Evolutionary conservation across 2,329 filamentous ascomycete species (phyloP).

Genomic region (Xylariaceae sp.): DNA sequence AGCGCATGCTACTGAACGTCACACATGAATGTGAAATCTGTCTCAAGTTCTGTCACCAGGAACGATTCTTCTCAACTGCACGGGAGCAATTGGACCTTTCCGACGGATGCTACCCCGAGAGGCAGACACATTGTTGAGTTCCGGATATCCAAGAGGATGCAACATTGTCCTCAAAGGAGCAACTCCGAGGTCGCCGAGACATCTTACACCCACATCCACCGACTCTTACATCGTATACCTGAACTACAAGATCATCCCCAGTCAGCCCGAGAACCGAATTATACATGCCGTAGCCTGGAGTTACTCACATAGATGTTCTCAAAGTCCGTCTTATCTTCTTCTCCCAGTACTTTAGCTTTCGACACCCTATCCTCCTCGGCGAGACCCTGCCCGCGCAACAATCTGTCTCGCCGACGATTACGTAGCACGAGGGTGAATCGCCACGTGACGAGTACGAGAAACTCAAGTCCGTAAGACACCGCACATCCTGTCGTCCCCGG

Average conservation of each 20-base stretch:
- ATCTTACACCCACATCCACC: too few species aligned
- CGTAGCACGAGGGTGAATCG: constrained; percentile 37
- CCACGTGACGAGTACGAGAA: constrained; percentile 37
- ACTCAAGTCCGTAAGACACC: constrained; percentile 36
- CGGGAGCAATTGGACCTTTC: too few species aligned
- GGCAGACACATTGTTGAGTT: too few species aligned
- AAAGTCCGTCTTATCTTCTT: constrained; percentile 36
- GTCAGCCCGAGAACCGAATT: neutral
- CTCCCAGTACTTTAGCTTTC: constrained; percentile 32
- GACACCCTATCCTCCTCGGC: constrained; percentile 32
- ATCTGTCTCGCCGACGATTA: constrained; percentile 33
- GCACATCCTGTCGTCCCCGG: constrained; percentile 39
- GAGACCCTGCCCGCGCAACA: constrained; percentile 28
- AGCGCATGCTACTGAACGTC: too few species aligned
- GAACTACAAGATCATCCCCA: constrained; percentile 13
- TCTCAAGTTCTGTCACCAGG: too few species aligned
- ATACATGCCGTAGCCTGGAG: neutral
- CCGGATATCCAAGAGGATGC: too few species aligned
- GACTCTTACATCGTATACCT: constrained; percentile 24
- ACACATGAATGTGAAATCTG: too few species aligned
- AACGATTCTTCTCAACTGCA: too few species aligned
- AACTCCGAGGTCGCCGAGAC: too few species aligned
- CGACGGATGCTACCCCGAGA: too few species aligned
- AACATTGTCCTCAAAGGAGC: too few species aligned
- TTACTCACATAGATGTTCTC: constrained; percentile 35